Evolutionary conservation across 2,329 filamentous ascomycete species (phyloP).

Genomic region (Fusarium zealandicum): DNA sequence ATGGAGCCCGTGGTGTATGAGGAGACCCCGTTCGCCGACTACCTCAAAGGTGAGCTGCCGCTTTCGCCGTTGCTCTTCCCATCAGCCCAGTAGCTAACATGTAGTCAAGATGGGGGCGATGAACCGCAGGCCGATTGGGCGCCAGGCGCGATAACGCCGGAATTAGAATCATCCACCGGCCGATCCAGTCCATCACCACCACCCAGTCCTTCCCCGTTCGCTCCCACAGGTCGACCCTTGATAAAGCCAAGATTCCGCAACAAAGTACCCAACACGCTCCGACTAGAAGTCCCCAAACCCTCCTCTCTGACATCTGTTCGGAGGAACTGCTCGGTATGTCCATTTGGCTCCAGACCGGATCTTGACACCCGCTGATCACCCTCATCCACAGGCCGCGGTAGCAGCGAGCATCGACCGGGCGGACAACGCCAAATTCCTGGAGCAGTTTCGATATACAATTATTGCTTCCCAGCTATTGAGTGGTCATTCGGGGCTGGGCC

Average conservation of each 20-base stretch:
- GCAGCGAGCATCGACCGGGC: slow-evolving; percentile 75
- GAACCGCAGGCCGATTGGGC: slow-evolving; percentile 57
- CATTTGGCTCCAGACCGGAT: neutral
- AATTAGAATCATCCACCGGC: slow-evolving; percentile 41
- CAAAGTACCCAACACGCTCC: slow-evolving; percentile 54
- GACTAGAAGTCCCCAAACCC: slow-evolving; percentile 49
- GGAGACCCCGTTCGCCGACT: slow-evolving; percentile 86
- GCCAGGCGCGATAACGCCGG: slow-evolving; percentile 49
- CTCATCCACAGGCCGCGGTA: slow-evolving; percentile 64
- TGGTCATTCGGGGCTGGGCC: slow-evolving; percentile 64
- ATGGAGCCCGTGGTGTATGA: slow-evolving; percentile 89
- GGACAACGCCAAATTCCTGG: slow-evolving; percentile 85
- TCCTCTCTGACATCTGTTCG: slow-evolving; percentile 55
- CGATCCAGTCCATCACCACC: slow-evolving; percentile 55
- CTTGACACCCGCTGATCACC: slow-evolving; percentile 11
- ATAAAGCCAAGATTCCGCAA: slow-evolving; percentile 62
- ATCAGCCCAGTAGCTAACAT: slow-evolving; percentile 11
- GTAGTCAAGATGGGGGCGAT: slow-evolving; percentile 55
- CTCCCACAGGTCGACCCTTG: slow-evolving; percentile 62
- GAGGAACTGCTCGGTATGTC: slow-evolving; percentile 60
- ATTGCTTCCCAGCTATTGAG: slow-evolving; percentile 89
- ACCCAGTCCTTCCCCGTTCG: slow-evolving; percentile 59
- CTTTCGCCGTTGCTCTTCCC: neutral
- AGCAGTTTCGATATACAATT: slow-evolving; percentile 92
- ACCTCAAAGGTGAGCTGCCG: slow-evolving; percentile 75